Evolutionary conservation across 352 stramenopile genomes (phyloP).

Genomic region (Phytophthora citrophthora): DNA sequence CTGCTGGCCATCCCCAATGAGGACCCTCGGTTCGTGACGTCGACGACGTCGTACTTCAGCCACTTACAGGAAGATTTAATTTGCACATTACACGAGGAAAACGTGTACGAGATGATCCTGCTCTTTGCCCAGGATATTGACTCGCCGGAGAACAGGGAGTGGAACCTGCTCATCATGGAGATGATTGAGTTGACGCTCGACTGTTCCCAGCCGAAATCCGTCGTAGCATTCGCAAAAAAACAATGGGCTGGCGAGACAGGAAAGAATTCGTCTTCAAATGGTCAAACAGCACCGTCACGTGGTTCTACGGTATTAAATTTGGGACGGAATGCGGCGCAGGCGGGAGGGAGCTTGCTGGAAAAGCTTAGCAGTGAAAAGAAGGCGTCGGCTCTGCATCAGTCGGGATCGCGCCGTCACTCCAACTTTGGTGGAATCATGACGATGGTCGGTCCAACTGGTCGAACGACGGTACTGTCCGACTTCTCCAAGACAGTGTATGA

Average conservation of each 20-base stretch:
- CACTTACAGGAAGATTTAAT: slow-evolving; percentile 88
- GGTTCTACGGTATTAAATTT: neutral
- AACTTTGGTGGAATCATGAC: slow-evolving; percentile 90
- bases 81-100: slow-evolving; percentile 77
- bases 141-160: slow-evolving; percentile 81
- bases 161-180: slow-evolving; percentile 91
- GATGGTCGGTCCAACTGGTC: slow-evolving; percentile 74
- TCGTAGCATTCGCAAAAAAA: slow-evolving; percentile 68
- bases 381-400: slow-evolving; percentile 29
- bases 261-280: neutral
- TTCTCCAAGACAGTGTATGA: slow-evolving; percentile 77
- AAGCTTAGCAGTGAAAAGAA: slow-evolving; percentile 72
- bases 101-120: slow-evolving; percentile 88
- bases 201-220: slow-evolving; percentile 69
- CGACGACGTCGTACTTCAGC: slow-evolving; percentile 75
- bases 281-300: neutral
- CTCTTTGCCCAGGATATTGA: slow-evolving; percentile 90
- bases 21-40: slow-evolving; percentile 81
- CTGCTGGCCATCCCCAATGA: slow-evolving; percentile 86
- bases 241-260: slow-evolving; percentile 9
- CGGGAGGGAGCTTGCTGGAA: slow-evolving; percentile 41
- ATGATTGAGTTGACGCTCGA: slow-evolving; percentile 86
- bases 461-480: slow-evolving; percentile 73
- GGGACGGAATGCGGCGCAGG: neutral
- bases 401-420: slow-evolving; percentile 68